Percentiles rank a stretch among this genome's conserved stretches.
These are phyloP conservation scores for Acer negundo DNA, from an alignment of 345 rosid genomes.

Conservation along the genomic window DNA sequence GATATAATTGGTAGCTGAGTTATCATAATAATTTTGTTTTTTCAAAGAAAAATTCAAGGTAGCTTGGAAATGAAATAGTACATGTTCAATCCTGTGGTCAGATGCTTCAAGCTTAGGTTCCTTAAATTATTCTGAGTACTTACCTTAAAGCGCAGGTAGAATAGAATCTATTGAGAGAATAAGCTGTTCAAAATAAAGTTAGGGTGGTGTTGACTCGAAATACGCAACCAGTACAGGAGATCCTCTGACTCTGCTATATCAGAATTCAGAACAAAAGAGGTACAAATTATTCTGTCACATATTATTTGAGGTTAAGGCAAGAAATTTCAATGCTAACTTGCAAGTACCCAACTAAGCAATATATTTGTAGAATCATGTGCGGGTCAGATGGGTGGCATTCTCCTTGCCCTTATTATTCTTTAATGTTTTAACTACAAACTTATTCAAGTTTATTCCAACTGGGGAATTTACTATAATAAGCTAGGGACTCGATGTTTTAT, in stretches of 20 bases:
- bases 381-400: not conserved
- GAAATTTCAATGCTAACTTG: not conserved
- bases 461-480: not conserved
- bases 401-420: too few relatives aligned
- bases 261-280: not conserved
- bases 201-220: not conserved
- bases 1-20: not conserved
- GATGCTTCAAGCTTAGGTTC: not conserved
- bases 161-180: not conserved
- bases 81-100: not conserved
- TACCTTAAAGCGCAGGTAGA: not conserved
- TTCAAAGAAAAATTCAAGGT: not conserved
- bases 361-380: not conserved
- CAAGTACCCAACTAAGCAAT: not conserved
- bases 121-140: not conserved
- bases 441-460: not conserved
- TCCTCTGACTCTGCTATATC: constrained; percentile 1
- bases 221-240: not conserved
- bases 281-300: not conserved
- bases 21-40: not conserved
- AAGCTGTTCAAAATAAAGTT: not conserved
- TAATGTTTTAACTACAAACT: not conserved
- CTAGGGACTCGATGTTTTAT: not conserved
- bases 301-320: not conserved
- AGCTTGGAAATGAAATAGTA: not conserved